These are phyloP conservation scores for Macrolepiota albuminosa DNA, from an alignment of 768 basidiomycete genomes.

Conservation along the genomic window DNA sequence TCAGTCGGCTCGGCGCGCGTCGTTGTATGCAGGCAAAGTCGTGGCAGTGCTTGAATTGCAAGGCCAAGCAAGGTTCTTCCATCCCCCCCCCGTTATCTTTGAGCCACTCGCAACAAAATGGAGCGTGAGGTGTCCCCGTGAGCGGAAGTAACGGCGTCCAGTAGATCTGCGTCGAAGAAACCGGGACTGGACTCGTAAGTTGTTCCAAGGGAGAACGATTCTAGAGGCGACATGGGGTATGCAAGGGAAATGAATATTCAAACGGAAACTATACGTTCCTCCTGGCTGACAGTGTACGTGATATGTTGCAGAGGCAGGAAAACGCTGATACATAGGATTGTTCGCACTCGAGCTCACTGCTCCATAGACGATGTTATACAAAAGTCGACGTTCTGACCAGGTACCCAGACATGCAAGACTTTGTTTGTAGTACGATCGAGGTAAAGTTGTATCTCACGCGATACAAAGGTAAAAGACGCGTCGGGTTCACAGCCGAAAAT, in stretches of 20 bases:
- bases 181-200: not conserved
- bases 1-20: conserved; percentile 4
- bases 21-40: conserved; percentile 11
- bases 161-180: conserved; percentile 14
- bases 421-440: conserved; percentile 12
- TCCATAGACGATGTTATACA: conserved; percentile 12
- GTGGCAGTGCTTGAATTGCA: conserved; percentile 3
- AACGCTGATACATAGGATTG: conserved; percentile 18
- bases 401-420: too few species aligned
- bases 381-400: not conserved
- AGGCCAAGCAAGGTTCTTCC: conserved; percentile 1
- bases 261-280: conserved; percentile 11
- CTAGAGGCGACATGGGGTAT: conserved; percentile 14
- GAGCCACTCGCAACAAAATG: not conserved
- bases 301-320: conserved; percentile 6
- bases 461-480: not conserved
- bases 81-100: conserved; percentile 1
- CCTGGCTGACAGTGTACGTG: conserved; percentile 12
- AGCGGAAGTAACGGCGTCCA: conserved; percentile 16
- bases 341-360: conserved; percentile 2
- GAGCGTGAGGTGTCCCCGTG: conserved; percentile 14
- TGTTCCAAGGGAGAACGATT: conserved; percentile 15
- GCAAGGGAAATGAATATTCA: conserved; percentile 11
- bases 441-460: conserved; percentile 18
- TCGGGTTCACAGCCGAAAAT: too few species aligned